phyloP scores from a whole-genome alignment of 495 filamentous ascomycete genomes.

The Penicillium maclennaniae region DNA sequence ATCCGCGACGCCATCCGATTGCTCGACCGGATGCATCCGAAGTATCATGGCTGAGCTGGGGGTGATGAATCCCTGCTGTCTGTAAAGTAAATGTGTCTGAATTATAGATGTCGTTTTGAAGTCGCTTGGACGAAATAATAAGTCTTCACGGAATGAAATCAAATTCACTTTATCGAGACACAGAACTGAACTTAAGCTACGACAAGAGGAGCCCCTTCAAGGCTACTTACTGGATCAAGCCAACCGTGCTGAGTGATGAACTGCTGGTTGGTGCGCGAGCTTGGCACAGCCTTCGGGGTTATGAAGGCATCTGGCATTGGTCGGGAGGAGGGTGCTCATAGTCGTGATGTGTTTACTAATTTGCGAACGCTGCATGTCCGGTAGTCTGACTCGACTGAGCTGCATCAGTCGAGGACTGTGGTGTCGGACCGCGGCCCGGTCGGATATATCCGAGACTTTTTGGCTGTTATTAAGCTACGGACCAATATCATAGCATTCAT shows the following conservation, averaged over 20 bases:
- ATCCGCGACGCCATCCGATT: constrained; percentile 14
- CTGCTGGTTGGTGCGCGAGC: constrained; percentile 14
- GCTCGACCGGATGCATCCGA: constrained; percentile 13
- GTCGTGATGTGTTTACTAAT: constrained; percentile 18
- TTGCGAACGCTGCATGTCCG: constrained; percentile 18
- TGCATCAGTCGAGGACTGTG: not conserved
- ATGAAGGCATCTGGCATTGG: constrained; percentile 19
- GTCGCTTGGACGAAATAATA: no score
- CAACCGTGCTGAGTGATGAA: constrained; percentile 43
- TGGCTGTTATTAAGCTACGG: no score
- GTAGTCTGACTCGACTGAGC: not conserved
- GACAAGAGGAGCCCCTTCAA: constrained; percentile 9
- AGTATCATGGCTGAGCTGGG: no score
- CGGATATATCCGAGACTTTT: constrained; percentile 7
- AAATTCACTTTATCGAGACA: no score
- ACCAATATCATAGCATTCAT: no score
- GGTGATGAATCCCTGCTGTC: no score
- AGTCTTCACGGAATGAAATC: no score
- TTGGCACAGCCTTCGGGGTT: constrained; percentile 22
- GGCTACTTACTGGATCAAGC: constrained; percentile 45
- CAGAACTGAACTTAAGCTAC: no score
- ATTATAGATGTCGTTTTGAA: no score
- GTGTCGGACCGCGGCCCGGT: not conserved
- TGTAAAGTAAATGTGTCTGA: no score
- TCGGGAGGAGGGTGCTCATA: constrained; percentile 16